Base-by-base conservation (phyloP, 331 rosid genomes). In the Cucumis variabilis region DNA sequence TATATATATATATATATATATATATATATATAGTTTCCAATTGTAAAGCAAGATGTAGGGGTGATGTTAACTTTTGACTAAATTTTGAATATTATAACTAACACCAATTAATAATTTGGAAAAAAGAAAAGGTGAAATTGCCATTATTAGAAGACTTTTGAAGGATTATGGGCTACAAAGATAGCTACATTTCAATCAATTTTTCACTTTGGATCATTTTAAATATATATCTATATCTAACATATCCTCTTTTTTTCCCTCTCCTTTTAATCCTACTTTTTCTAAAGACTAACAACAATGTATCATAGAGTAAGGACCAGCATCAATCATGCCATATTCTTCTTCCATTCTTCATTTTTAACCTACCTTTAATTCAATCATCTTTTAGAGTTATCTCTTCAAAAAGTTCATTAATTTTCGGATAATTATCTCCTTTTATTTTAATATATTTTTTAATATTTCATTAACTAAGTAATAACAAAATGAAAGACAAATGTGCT, bases 221-320 rank as follows among this genome's bases (percentile, higher is more conserved):
- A 80, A 55, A 80, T 82, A 58, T 58, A 33, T 33, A 33, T 33
- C 37, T 33, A 33, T 1, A 37, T 37, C 44, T 37, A 33, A 80
- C 2, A 2, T 51, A 2, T 51, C 50, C 84, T 46, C 55, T 33
- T 60, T 37, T 4, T 81, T 21, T 12, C 15, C 16, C n/a, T 13
- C 11, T 7, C 66, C 48, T 79, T 80, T 80, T 51, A 17, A 25
- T 55, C 68, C 19, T 16, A 80, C 68, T 41, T 80, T 53, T 53
- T 25, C 84, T 55, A 80, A 80, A 80, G 46, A 80, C 14, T 15
- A 15, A 25, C 63, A 78, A 25, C 44, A 24, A 78, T 48, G 44
- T 7, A 24, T 78, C 83, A 78, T 51, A 78, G 66, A 78, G 84
- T 80, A 16, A 79, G 84, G 84, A 79, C 84, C 48, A 55, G 41